Conservation (phyloP, 495 filamentous ascomycete species). For the Gamarada debralockiae region DNA sequence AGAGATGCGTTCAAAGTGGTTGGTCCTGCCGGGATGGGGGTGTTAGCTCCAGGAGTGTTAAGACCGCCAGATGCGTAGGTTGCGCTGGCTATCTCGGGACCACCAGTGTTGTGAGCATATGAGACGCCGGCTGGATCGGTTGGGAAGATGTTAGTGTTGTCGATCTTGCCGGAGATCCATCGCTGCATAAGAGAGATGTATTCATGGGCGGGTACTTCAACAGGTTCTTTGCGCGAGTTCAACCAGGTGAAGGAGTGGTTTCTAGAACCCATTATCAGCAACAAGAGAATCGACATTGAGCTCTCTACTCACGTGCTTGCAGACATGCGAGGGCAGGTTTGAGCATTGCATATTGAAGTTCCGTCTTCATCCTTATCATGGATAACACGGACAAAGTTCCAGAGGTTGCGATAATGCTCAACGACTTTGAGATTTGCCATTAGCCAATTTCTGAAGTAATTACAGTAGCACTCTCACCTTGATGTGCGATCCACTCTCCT, state of each 20-base stretch:
- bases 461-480: constrained; percentile 54
- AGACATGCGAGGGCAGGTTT: constrained; percentile 85
- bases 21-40: constrained; percentile 46
- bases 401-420: constrained; percentile 83
- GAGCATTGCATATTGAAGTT: constrained; percentile 73
- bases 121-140: constrained; percentile 60
- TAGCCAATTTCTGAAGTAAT: neutral
- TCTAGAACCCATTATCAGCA: constrained; percentile 36
- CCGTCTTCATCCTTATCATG: constrained; percentile 73
- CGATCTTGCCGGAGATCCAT: constrained; percentile 90
- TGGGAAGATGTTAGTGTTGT: constrained; percentile 81
- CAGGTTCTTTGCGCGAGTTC: constrained; percentile 56
- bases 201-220: constrained; percentile 72
- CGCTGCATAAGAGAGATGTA: constrained; percentile 92
- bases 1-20: constrained; percentile 41
- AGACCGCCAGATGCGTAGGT: constrained; percentile 60
- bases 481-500: constrained; percentile 92
- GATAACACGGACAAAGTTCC: constrained; percentile 77
- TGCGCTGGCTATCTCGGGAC: constrained; percentile 38
- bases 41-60: constrained; percentile 49
- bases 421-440: constrained; percentile 53
- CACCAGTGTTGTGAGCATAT: constrained; percentile 46
- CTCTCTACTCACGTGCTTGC: constrained; percentile 70
- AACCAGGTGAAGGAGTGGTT: constrained; percentile 91
- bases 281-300: constrained; percentile 9